phyloP scores from a whole-genome alignment of 306 rosid genomes.

The Castanea sativa region DNA sequence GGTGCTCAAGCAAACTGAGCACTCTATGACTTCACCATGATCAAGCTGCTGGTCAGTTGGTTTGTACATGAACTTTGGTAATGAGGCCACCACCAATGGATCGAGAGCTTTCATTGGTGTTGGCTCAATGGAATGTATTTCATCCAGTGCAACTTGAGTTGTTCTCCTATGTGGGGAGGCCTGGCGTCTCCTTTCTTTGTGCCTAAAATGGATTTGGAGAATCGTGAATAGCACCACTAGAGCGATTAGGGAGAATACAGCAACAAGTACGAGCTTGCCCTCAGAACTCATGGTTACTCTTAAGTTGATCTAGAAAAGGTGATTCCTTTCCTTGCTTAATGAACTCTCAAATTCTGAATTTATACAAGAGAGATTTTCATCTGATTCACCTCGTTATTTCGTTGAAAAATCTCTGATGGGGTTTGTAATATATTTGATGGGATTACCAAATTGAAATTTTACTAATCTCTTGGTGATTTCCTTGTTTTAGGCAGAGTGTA shows the following conservation, averaged over 20 bases:
- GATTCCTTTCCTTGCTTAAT: not conserved
- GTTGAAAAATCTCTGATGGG: not conserved
- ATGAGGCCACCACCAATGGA: constrained; percentile 34
- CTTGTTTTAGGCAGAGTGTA: no score
- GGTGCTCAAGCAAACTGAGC: constrained; percentile 48
- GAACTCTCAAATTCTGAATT: not conserved
- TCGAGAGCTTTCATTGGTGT: constrained; percentile 32
- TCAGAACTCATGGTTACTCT: constrained; percentile 18
- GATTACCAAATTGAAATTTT: no score
- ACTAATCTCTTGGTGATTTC: no score
- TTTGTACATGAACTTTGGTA: constrained; percentile 43
- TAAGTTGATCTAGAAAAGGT: not conserved
- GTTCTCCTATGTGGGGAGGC: not conserved
- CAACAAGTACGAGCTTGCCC: constrained; percentile 11
- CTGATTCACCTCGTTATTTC: not conserved
- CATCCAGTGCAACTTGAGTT: not conserved
- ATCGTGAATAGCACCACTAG: constrained; percentile 1
- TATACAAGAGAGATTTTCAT: not conserved
- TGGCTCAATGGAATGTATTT: not conserved
- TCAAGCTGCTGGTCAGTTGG: constrained; percentile 14
- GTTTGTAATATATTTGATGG: no score
- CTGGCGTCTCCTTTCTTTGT: not conserved
- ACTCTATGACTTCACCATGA: constrained; percentile 30
- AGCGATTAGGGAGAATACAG: constrained; percentile 25
- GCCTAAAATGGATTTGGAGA: constrained; percentile 14